Percentiles rank a stretch among this genome's conserved stretches.
These are phyloP conservation scores for Postia placenta DNA, from an alignment of 768 basidiomycete species.

Conservation along the genomic window DNA sequence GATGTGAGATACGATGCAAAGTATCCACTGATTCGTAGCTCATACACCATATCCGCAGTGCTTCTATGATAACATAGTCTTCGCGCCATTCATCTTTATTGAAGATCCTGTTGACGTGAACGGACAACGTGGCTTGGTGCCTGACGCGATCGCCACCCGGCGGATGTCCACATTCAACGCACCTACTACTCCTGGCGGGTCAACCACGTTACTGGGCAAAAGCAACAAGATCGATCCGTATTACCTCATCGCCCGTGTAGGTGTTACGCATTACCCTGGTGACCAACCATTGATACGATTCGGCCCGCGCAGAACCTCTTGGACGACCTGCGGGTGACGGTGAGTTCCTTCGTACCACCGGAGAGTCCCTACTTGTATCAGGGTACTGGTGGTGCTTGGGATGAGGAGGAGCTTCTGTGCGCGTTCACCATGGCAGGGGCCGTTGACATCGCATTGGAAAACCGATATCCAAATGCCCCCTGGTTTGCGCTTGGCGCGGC, in stretches of 20 bases:
- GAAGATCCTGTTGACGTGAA: slow-evolving; percentile 81
- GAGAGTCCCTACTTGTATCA: slow-evolving; percentile 63
- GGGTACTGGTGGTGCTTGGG: slow-evolving; percentile 61
- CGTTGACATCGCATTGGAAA: slow-evolving; percentile 47
- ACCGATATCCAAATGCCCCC: slow-evolving; percentile 31
- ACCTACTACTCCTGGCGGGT: slow-evolving; percentile 20
- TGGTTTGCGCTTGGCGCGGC: slow-evolving; percentile 37
- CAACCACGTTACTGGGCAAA: slow-evolving; percentile 42
- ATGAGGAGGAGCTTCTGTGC: slow-evolving; percentile 57
- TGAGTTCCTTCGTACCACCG: slow-evolving; percentile 49
- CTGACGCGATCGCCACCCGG: slow-evolving; percentile 34
- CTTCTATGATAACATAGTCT: slow-evolving; percentile 94
- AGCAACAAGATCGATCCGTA: slow-evolving; percentile 84
- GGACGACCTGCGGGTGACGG: slow-evolving; percentile 60
- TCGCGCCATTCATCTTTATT: slow-evolving; percentile 94
- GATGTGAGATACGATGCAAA: slow-evolving; percentile 50
- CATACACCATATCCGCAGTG: slow-evolving; percentile 55
- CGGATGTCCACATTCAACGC: slow-evolving; percentile 33
- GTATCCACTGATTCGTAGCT: neutral
- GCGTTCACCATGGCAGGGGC: slow-evolving; percentile 56
- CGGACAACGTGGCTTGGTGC: slow-evolving; percentile 42
- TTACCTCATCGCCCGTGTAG: slow-evolving; percentile 77
- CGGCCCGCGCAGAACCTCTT: slow-evolving; percentile 47
- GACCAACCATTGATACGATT: neutral
- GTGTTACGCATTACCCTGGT: slow-evolving; percentile 15